Percentiles rank a stretch among this genome's conserved stretches.
These are phyloP conservation scores for Phytophthora boehmeriae DNA, from an alignment of 352 stramenopile genomes.

Conservation along the genomic window DNA sequence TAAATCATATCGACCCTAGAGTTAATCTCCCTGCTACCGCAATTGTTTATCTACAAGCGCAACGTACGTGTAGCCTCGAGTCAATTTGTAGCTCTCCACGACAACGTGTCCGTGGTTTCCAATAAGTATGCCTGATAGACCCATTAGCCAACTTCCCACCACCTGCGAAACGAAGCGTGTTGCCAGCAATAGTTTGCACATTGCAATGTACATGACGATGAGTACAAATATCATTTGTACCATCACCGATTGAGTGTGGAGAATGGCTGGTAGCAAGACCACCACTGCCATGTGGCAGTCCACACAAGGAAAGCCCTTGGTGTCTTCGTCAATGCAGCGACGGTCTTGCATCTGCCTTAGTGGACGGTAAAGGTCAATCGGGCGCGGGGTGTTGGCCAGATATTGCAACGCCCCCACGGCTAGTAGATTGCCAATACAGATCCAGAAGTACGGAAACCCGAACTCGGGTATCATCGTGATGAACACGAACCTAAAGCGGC, in stretches of 20 bases:
- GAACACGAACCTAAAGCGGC: slow-evolving; percentile 61
- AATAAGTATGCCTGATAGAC: slow-evolving; percentile 54
- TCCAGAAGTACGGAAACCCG: slow-evolving; percentile 75
- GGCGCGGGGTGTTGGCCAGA: slow-evolving; percentile 41
- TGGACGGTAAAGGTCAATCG: slow-evolving; percentile 54
- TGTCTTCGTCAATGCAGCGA: slow-evolving; percentile 50
- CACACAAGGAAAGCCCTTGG: slow-evolving; percentile 65
- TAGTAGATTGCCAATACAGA: slow-evolving; percentile 60
- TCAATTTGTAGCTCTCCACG: slow-evolving; percentile 51
- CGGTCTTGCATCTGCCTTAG: slow-evolving; percentile 34
- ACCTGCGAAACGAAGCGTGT: slow-evolving; percentile 64
- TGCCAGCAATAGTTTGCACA: slow-evolving; percentile 57
- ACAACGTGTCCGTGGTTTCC: slow-evolving; percentile 65
- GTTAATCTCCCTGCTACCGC: background rate
- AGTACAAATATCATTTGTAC: slow-evolving; percentile 32
- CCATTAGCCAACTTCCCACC: slow-evolving; percentile 65
- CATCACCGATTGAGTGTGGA: slow-evolving; percentile 41
- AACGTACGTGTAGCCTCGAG: slow-evolving; percentile 52
- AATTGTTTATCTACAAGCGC: background rate
- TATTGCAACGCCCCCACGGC: slow-evolving; percentile 57
- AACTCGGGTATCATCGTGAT: slow-evolving; percentile 56
- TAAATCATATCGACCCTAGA: background rate
- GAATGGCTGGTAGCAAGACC: slow-evolving; percentile 60
- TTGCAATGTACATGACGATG: slow-evolving; percentile 21
- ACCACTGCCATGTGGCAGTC: slow-evolving; percentile 81